Conservation (phyloP, 768 basidiomycete species). For the Candolleomyces aberdarensis region DNA sequence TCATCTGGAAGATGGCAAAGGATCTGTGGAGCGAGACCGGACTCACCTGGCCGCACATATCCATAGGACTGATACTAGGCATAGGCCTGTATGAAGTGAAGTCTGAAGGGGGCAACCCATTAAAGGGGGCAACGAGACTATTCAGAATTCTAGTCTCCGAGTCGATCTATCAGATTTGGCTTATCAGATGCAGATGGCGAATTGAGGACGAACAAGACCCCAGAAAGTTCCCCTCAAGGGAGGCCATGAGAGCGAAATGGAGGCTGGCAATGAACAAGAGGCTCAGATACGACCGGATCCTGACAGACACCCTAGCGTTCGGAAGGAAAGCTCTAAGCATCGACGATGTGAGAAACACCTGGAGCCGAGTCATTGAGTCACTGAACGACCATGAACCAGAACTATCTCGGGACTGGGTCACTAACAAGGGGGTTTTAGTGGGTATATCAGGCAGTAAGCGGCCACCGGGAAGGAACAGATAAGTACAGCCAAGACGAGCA, state of each 20-base stretch:
- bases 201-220: not conserved
- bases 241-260: not conserved
- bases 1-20: constrained; percentile 17
- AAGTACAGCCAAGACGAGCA: no score
- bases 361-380: no score
- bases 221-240: not conserved
- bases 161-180: not conserved
- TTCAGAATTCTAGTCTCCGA: not conserved
- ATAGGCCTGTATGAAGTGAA: not conserved
- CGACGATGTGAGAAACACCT: no score
- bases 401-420: no score
- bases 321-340: not conserved
- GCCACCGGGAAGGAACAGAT: no score
- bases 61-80: not conserved
- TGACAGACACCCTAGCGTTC: not conserved
- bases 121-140: not conserved
- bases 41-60: not conserved
- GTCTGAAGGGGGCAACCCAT: not conserved
- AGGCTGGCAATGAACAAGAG: not conserved
- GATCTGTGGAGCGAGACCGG: no score
- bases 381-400: no score
- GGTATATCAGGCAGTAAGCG: no score
- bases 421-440: no score
- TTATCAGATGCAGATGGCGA: not conserved
- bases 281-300: not conserved